Evolutionary conservation across 768 basidiomycete species (phyloP).

Genomic region (Dentipellis fragilis): DNA sequence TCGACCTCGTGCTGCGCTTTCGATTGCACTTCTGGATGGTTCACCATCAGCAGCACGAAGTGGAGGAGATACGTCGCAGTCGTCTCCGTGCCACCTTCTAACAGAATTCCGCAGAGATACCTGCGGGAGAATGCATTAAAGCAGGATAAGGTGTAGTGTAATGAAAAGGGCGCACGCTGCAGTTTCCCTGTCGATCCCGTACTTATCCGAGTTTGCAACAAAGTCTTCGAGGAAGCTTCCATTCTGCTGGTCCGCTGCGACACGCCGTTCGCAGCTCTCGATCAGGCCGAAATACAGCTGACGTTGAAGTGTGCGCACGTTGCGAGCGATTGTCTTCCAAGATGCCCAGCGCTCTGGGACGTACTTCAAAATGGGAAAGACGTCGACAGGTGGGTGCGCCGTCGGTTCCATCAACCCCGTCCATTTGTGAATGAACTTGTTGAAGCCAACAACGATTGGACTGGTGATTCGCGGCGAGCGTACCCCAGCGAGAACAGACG

Average conservation of each 20-base stretch:
- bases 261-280: not conserved
- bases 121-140: not conserved
- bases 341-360: constrained; percentile 24
- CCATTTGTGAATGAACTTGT: not conserved
- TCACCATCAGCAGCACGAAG: not conserved
- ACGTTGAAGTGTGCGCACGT: not conserved
- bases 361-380: constrained; percentile 22
- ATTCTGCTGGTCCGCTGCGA: not conserved
- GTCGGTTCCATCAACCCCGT: constrained; percentile 18
- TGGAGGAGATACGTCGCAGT: not conserved
- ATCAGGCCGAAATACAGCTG: not conserved
- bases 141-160: not conserved
- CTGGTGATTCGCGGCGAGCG: not conserved
- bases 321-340: constrained; percentile 19
- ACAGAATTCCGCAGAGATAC: not conserved
- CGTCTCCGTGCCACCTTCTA: constrained; percentile 1
- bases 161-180: constrained; percentile 10
- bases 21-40: not conserved
- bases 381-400: constrained; percentile 25
- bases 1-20: not conserved
- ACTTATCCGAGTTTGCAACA: constrained; percentile 15
- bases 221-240: constrained; percentile 22
- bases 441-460: not conserved
- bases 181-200: constrained; percentile 17
- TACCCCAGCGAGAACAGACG: not conserved